Evolutionary conservation across 2,329 filamentous ascomycete species (phyloP), one percentile per base, ranked within the genome.

Genomic region (Lachnellula subtilissima): DNA sequence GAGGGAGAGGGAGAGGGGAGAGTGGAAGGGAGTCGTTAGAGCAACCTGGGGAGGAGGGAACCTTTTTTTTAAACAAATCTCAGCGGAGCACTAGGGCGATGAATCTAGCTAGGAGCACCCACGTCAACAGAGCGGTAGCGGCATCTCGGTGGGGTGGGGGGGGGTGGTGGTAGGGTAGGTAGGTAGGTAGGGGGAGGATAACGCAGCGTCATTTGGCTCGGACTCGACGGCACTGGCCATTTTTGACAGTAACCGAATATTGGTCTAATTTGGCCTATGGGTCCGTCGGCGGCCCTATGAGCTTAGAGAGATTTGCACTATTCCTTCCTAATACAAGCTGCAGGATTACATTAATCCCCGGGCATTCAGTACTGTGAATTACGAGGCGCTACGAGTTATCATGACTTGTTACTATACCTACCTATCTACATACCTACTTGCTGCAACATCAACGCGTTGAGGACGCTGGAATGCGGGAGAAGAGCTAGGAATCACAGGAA

Each of bases 141-240:
- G 51, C 14, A 53, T 55, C 49, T 32, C 28, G 28, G 28, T 9
- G 8, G 28, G 51, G 48, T 51, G 47, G 54, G 49, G 8, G 49
- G 39, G 54, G 52, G 57, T 42, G 42, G 39, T 35, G 45, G 7
- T 35, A 11, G 7, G 6, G n/a, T n/a, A n/a, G 17, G 49, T 35
- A 35, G 4, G 19, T 2, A n/a, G 11, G 36, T 11, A n/a, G 36
- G 36, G 42, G 5, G 37, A 8, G 37, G 37, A 42, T n/a, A 19
- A 19, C 19, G 36, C 48, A 48, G 54, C 57, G 52, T 54, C 52
- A 57, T 53, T 52, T 58, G 49, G 57, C 54, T 59, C 54, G 57
- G 54, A 55, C 54, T 40, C 39, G 48, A 55, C 57, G 57, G 57
- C 57, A 32, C 19, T 22, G 12, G 22, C 23, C 28, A 19, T 15